These are phyloP conservation scores for Teunomyces atbi DNA, from an alignment of 805 yeast species.

Conservation along the genomic window DNA sequence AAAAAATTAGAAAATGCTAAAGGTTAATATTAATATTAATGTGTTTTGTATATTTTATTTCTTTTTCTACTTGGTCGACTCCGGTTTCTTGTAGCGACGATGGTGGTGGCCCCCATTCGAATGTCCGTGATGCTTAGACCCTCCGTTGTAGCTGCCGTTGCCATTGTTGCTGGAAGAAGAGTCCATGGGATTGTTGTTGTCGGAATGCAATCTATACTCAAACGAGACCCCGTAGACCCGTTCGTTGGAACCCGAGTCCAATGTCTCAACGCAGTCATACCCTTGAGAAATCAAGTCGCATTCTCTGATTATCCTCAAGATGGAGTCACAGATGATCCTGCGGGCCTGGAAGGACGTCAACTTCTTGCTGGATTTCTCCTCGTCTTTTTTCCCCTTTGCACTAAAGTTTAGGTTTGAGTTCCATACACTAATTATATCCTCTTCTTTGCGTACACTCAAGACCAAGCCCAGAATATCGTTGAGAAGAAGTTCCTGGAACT, in stretches of 20 bases:
- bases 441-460: constrained; percentile 57
- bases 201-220: constrained; percentile 48
- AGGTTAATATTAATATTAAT: background rate
- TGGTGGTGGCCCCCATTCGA: constrained; percentile 1
- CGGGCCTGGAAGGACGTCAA: constrained; percentile 45
- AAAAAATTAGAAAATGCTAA: background rate
- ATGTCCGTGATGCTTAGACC: constrained; percentile 5
- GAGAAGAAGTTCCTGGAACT: constrained; percentile 36
- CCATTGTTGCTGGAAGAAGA: constrained; percentile 1
- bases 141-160: constrained; percentile 5
- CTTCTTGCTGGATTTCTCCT: constrained; percentile 24
- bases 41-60: background rate
- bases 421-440: constrained; percentile 62
- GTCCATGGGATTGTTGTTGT: constrained; percentile 19
- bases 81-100: constrained; percentile 3
- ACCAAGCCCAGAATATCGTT: constrained; percentile 60
- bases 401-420: constrained; percentile 47
- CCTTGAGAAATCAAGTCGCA: constrained; percentile 44
- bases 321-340: constrained; percentile 46
- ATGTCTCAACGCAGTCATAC: constrained; percentile 28
- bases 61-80: background rate
- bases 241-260: constrained; percentile 36
- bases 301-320: constrained; percentile 46
- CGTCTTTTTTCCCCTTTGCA: constrained; percentile 19
- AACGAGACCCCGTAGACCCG: constrained; percentile 46